Conservation (phyloP, 148 eudicot species). For the Vaccinium vitisidaea region DNA sequence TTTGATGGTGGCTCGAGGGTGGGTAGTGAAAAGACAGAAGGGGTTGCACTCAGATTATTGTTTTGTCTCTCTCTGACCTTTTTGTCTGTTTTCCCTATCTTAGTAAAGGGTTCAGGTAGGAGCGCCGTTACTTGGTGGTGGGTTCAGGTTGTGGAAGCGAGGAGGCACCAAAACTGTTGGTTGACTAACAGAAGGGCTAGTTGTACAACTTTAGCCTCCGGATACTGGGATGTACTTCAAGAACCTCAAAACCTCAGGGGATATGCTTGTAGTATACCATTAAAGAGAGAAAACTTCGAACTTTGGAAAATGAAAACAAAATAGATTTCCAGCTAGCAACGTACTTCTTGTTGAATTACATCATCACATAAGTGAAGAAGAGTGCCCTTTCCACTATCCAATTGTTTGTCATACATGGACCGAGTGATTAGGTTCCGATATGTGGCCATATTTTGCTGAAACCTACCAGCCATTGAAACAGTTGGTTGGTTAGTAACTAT, state of each 20-base stretch:
- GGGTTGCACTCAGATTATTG: neutral
- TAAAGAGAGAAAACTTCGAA: neutral
- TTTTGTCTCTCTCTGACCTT: too few relatives aligned
- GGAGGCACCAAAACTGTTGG: neutral
- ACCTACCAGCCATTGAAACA: slow-evolving; percentile 43
- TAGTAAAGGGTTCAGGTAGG: neutral
- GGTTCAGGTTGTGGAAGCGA: neutral
- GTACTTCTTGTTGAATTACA: slow-evolving; percentile 65
- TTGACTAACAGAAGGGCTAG: neutral
- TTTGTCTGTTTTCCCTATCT: neutral
- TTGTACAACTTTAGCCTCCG: neutral
- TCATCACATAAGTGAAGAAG: slow-evolving; percentile 82
- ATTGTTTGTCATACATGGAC: slow-evolving; percentile 98
- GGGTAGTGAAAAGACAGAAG: neutral
- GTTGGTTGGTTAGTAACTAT: neutral
- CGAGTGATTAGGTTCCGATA: slow-evolving; percentile 85
- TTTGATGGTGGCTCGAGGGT: neutral
- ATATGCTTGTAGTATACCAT: neutral
- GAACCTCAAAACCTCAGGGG: neutral
- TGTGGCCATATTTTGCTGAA: slow-evolving; percentile 80
- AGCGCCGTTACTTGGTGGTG: neutral
- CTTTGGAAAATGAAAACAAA: neutral
- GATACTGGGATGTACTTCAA: neutral
- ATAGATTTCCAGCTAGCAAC: slow-evolving; percentile 8
- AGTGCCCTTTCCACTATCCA: slow-evolving; percentile 97